These are phyloP conservation scores for Litsea cubeba DNA, from an alignment of 164 flowering plant genomes.

Conservation along the genomic window DNA sequence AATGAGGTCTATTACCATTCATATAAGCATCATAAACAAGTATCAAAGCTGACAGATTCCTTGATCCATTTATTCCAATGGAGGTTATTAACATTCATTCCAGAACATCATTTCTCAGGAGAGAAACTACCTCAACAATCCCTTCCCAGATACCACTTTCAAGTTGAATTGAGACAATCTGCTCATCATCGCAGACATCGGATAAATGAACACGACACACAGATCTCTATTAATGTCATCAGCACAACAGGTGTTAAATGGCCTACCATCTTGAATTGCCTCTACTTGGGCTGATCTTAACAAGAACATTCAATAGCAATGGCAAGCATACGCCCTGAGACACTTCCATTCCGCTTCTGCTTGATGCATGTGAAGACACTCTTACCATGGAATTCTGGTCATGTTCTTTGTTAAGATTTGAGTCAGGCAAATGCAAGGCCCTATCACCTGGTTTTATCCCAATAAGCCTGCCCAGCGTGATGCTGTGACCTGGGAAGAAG, in stretches of 20 bases:
- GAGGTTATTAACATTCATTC: neutral
- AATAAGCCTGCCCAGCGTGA: conserved; percentile 55
- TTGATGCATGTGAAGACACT: neutral
- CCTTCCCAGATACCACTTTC: neutral
- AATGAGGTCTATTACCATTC: too few species aligned
- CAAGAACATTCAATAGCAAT: conserved; percentile 24
- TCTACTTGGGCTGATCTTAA: conserved; percentile 32
- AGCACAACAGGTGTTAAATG: neutral
- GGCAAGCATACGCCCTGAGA: conserved; percentile 52
- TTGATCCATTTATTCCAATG: neutral
- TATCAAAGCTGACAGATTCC: neutral
- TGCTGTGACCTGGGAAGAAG: conserved; percentile 63
- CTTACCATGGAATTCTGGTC: neutral
- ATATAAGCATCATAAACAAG: neutral
- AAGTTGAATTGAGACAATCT: neutral
- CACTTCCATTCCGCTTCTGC: conserved; percentile 3
- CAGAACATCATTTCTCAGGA: neutral
- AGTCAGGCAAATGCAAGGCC: conserved; percentile 26
- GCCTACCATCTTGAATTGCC: conserved; percentile 21
- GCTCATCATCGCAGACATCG: neutral
- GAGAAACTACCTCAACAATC: neutral
- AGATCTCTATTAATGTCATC: neutral
- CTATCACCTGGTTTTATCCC: conserved; percentile 45
- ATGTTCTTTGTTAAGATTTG: conserved; percentile 7
- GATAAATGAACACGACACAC: neutral